Percentiles rank a stretch among this genome's conserved stretches.
Conservation (phyloP, 352 stramenopile genomes). For the Phytophthora sansomeana region DNA sequence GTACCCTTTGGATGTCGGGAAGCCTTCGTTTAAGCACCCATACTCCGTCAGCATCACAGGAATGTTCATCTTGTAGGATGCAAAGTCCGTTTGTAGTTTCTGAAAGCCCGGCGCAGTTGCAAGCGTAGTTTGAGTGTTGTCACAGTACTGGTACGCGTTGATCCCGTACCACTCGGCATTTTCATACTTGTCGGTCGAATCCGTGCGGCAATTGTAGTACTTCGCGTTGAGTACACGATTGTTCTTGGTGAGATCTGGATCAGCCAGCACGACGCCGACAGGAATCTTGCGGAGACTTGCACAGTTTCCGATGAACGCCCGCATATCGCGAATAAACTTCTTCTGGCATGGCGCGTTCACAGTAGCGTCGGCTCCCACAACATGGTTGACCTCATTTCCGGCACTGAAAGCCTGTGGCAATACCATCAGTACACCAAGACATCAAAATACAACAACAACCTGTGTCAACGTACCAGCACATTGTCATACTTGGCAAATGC, state of each 20-base stretch:
- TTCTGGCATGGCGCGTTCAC: constrained; percentile 89
- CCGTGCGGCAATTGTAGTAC: constrained; percentile 88
- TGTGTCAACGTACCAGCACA: constrained; percentile 42
- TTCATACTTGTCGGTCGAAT: constrained; percentile 66
- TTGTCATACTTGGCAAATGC: constrained; percentile 91
- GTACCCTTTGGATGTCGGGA: constrained; percentile 67
- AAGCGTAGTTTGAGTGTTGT: constrained; percentile 45
- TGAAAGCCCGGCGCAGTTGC: constrained; percentile 55
- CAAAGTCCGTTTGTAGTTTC: constrained; percentile 61
- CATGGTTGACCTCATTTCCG: constrained; percentile 87
- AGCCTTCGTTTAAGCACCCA: constrained; percentile 72
- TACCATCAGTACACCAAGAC: neutral
- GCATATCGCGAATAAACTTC: constrained; percentile 90
- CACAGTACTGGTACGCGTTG: constrained; percentile 86
- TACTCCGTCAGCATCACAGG: constrained; percentile 87
- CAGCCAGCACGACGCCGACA: constrained; percentile 77
- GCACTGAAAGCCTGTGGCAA: constrained; percentile 56
- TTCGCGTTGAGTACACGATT: constrained; percentile 67
- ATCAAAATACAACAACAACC: neutral
- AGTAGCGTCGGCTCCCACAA: constrained; percentile 35
- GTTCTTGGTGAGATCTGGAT: constrained; percentile 45
- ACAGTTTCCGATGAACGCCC: constrained; percentile 68
- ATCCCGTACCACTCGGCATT: constrained; percentile 86
- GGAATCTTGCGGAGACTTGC: constrained; percentile 72
- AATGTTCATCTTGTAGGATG: constrained; percentile 63